phyloP scores from a whole-genome alignment of 2,329 filamentous ascomycete genomes.

The Aspergillus glaucus region DNA sequence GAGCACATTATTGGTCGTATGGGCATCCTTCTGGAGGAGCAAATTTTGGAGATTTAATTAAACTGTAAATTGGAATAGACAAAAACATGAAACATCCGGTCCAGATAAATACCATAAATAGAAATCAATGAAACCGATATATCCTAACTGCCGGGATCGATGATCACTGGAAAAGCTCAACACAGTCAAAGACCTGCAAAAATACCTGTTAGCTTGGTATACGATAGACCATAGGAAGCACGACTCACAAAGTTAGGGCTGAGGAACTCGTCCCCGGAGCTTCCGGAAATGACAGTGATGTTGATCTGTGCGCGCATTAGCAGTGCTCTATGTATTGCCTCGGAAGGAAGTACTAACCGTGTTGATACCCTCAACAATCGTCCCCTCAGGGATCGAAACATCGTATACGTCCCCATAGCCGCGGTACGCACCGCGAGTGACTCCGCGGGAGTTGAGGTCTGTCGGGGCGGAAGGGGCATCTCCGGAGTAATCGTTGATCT shows the following conservation, averaged over 20 bases:
- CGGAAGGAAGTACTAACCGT: constrained; percentile 31
- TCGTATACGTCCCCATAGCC: constrained; percentile 61
- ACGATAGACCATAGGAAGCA: background rate
- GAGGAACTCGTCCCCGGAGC: constrained; percentile 49
- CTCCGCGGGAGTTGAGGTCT: constrained; percentile 59
- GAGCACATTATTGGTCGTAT: background rate
- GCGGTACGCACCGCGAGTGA: constrained; percentile 60
- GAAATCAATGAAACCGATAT: too few species aligned
- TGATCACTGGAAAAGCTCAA: constrained; percentile 24
- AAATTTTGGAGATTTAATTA: too few species aligned
- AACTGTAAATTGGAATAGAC: too few species aligned
- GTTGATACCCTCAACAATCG: constrained; percentile 54
- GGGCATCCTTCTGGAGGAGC: too few species aligned
- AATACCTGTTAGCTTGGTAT: background rate
- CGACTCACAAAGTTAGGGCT: constrained; percentile 48
- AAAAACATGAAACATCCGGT: too few species aligned
- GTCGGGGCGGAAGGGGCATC: constrained; percentile 49
- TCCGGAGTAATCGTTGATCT: constrained; percentile 51
- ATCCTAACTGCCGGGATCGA: too few species aligned
- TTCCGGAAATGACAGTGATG: constrained; percentile 55
- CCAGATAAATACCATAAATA: too few species aligned
- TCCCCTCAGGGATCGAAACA: constrained; percentile 54
- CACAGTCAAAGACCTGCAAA: constrained; percentile 23
- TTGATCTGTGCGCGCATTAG: constrained; percentile 36
- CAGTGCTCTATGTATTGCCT: background rate